Percentiles rank a stretch among this genome's conserved stretches.
Conservation (phyloP, 2,329 filamentous ascomycete species). For the Orbilia quercus region DNA sequence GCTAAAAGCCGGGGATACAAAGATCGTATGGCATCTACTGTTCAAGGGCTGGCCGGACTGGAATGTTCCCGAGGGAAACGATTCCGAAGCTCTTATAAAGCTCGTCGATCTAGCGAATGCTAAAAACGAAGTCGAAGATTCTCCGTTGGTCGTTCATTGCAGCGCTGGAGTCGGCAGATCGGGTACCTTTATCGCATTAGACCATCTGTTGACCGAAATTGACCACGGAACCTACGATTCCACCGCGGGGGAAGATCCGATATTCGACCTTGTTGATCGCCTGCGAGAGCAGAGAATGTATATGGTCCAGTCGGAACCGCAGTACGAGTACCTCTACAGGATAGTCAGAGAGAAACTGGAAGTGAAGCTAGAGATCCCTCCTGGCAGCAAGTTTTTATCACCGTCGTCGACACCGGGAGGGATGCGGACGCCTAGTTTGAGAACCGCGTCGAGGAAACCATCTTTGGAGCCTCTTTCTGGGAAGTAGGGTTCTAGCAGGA, state of each 20-base stretch:
- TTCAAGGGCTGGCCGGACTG: conserved; percentile 62
- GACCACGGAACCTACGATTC: conserved; percentile 74
- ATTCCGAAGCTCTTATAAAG: conserved; percentile 67
- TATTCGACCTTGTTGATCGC: conserved; percentile 81
- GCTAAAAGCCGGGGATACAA: conserved; percentile 55
- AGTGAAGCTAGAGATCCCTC: conserved; percentile 60
- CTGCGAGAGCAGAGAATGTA: conserved; percentile 88
- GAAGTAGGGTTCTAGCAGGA: conserved; percentile 40
- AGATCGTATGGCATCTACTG: conserved; percentile 61
- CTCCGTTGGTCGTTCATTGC: conserved; percentile 65
- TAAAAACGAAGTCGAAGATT: conserved; percentile 61
- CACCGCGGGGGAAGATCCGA: conserved; percentile 70
- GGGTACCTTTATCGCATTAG: conserved; percentile 95
- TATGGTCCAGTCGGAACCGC: conserved; percentile 92
- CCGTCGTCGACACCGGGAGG: conserved; percentile 35
- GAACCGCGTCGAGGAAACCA: conserved; percentile 37
- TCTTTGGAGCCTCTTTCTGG: conserved; percentile 44
- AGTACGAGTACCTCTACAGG: conserved; percentile 89
- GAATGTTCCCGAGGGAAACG: conserved; percentile 64
- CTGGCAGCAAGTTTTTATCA: conserved; percentile 60
- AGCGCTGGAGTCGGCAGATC: conserved; percentile 93
- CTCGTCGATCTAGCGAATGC: conserved; percentile 67
- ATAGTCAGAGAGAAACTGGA: conserved; percentile 76
- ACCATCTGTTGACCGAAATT: conserved; percentile 86
- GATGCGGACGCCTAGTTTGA: conserved; percentile 43